A percentile compares a stretch with the other conserved stretches of the same genome.
These are phyloP conservation scores for Trichoderma orchidacearum DNA, from an alignment of 495 filamentous ascomycete genomes.

Conservation along the genomic window DNA sequence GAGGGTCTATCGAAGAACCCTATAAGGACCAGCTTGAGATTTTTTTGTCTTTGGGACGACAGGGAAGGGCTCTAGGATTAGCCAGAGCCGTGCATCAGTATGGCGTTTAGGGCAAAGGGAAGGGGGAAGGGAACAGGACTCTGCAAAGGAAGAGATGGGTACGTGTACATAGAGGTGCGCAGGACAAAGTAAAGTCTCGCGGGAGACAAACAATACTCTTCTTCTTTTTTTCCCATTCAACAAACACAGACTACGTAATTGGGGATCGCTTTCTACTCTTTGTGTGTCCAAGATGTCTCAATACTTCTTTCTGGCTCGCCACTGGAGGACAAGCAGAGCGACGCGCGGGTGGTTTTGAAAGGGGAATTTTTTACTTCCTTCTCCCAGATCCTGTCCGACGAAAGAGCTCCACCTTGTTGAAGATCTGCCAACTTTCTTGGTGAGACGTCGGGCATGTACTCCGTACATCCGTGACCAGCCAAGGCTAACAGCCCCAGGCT, in stretches of 20 bases:
- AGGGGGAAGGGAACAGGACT: neutral
- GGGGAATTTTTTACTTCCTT: too few species aligned
- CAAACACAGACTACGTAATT: too few species aligned
- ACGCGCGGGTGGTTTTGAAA: too few species aligned
- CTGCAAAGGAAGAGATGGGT: neutral
- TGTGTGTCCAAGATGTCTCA: too few species aligned
- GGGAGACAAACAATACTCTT: neutral
- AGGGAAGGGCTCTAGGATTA: neutral
- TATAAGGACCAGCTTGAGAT: neutral
- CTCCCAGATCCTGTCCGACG: too few species aligned
- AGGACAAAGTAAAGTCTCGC: neutral
- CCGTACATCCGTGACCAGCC: neutral
- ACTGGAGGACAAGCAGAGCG: too few species aligned
- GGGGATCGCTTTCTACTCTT: too few species aligned
- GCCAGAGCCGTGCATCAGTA: neutral
- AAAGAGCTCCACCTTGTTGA: too few species aligned
- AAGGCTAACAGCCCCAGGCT: neutral
- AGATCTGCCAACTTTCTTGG: neutral
- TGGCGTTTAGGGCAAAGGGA: neutral
- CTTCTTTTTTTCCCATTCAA: neutral
- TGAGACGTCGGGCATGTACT: neutral
- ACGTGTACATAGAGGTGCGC: neutral
- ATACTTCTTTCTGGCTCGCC: too few species aligned
- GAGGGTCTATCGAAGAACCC: neutral
- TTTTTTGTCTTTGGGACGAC: neutral